Conservation (phyloP, 805 yeast genomes). For the Candida berthetii region DNA sequence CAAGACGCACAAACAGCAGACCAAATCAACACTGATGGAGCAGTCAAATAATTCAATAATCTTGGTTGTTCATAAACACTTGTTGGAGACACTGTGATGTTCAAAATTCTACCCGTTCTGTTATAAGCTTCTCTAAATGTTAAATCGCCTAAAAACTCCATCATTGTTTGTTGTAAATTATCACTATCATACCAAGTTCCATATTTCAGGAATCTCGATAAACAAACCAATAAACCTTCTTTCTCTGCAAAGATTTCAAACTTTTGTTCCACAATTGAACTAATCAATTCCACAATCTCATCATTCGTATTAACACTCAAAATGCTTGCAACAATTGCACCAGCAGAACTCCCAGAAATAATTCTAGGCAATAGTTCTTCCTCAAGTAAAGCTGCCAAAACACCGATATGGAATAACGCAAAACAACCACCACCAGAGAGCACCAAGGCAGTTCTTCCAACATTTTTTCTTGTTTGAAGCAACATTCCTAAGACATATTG, state of each 20-base stretch:
- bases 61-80: conserved; percentile 89
- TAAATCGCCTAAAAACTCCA: conserved; percentile 74
- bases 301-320: conserved; percentile 75
- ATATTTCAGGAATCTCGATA: conserved; percentile 61
- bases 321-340: conserved; percentile 89
- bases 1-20: conserved; percentile 93
- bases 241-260: conserved; percentile 47
- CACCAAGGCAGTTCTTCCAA: conserved; percentile 93
- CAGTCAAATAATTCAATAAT: conserved; percentile 69
- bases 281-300: conserved; percentile 55
- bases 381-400: conserved; percentile 71
- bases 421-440: conserved; percentile 94
- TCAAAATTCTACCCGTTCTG: conserved; percentile 87
- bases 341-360: conserved; percentile 93
- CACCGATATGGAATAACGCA: conserved; percentile 92
- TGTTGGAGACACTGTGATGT: conserved; percentile 90
- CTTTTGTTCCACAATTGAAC: conserved; percentile 33
- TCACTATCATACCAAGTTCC: conserved; percentile 87
- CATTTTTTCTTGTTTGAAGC: conserved; percentile 82
- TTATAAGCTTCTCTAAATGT: conserved; percentile 94
- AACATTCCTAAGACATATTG: conserved; percentile 69
- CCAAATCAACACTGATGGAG: conserved; percentile 80
- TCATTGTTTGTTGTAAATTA: conserved; percentile 69
- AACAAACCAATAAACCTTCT: conserved; percentile 41
- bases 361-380: conserved; percentile 75